A percentile compares a stretch with the other conserved stretches of the same genome.
Evolutionary conservation across 495 filamentous ascomycete species (phyloP).

Genomic region (Penicillium samsonianum): DNA sequence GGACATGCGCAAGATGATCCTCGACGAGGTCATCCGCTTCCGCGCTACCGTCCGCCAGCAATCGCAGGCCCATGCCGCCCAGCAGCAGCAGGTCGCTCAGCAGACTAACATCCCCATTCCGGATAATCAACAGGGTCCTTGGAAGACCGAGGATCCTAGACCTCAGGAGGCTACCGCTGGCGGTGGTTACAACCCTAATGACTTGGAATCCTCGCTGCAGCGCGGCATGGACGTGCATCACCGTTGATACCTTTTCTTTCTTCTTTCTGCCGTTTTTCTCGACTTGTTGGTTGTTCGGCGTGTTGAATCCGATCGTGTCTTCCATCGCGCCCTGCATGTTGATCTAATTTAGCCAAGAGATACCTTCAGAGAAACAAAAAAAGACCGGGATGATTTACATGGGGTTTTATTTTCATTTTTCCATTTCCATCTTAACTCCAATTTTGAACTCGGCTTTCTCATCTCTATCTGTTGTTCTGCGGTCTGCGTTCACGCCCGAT

Average conservation of each 20-base stretch:
- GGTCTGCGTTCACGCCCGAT: not conserved
- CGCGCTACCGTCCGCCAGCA: conserved; percentile 71
- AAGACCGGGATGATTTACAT: conserved; percentile 15
- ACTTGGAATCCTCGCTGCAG: conserved; percentile 83
- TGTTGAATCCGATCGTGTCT: conserved; percentile 8
- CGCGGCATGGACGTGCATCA: conserved; percentile 69
- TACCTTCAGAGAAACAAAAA: conserved; percentile 17
- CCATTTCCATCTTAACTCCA: not conserved
- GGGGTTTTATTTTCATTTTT: not conserved
- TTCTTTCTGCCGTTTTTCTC: not conserved
- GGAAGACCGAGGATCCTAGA: conserved; percentile 81
- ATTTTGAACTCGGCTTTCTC: not conserved
- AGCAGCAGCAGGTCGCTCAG: conserved; percentile 44
- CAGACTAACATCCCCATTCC: conserved; percentile 72
- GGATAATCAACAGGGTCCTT: conserved; percentile 62
- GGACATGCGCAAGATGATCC: conserved; percentile 97
- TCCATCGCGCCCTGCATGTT: conserved; percentile 14
- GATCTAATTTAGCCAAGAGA: conserved; percentile 19
- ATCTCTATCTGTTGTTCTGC: not conserved
- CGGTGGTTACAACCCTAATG: conserved; percentile 49
- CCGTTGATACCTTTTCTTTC: conserved; percentile 17
- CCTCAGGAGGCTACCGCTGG: conserved; percentile 73
- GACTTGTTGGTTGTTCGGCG: conserved; percentile 11
- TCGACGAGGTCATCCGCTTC: conserved; percentile 87
- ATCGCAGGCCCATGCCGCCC: conserved; percentile 47